A percentile compares a stretch with the other conserved stretches of the same genome.
Evolutionary conservation across 2,329 filamentous ascomycete genomes (phyloP).

Genomic region (Penicillium sp.): DNA sequence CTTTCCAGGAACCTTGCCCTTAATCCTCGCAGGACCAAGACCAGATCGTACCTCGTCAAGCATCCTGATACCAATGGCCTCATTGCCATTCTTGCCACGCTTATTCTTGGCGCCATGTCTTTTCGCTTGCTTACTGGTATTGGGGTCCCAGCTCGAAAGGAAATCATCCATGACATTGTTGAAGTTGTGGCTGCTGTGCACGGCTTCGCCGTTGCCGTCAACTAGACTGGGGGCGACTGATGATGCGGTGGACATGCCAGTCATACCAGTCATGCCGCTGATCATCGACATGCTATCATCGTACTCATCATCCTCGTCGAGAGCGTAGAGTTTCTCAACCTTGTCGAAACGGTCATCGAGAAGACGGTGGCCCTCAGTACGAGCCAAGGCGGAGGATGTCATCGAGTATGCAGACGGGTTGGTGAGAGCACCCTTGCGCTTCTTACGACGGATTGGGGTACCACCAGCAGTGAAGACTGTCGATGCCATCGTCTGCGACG

Average conservation of each 20-base stretch:
- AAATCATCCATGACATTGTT: slow-evolving; percentile 92
- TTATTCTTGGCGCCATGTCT: slow-evolving; percentile 50
- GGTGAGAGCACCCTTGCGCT: slow-evolving; percentile 90
- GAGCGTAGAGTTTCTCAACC: slow-evolving; percentile 76
- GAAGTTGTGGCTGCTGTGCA: slow-evolving; percentile 72
- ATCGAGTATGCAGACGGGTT: slow-evolving; percentile 85
- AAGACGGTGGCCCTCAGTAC: slow-evolving; percentile 80
- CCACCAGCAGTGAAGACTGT: slow-evolving; percentile 61
- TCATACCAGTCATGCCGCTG: slow-evolving; percentile 54
- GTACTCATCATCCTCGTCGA: slow-evolving; percentile 55
- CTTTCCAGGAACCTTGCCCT: slow-evolving; percentile 28
- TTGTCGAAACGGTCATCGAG: slow-evolving; percentile 89
- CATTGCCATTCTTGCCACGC: slow-evolving; percentile 72
- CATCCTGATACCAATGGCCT: slow-evolving; percentile 78
- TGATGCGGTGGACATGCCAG: slow-evolving; percentile 47
- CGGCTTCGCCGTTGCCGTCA: slow-evolving; percentile 36
- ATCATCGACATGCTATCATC: slow-evolving; percentile 52
- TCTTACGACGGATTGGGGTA: slow-evolving; percentile 66
- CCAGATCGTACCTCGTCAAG: slow-evolving; percentile 82
- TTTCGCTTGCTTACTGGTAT: slow-evolving; percentile 42
- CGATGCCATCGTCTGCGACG: slow-evolving; percentile 44
- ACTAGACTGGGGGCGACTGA: slow-evolving; percentile 61
- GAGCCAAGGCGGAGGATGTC: slow-evolving; percentile 80
- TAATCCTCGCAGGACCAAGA: slow-evolving; percentile 69
- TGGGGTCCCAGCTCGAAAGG: slow-evolving; percentile 58